Evolutionary conservation across 768 basidiomycete species (phyloP).

Genomic region (Neoboletus subvelutipes): DNA sequence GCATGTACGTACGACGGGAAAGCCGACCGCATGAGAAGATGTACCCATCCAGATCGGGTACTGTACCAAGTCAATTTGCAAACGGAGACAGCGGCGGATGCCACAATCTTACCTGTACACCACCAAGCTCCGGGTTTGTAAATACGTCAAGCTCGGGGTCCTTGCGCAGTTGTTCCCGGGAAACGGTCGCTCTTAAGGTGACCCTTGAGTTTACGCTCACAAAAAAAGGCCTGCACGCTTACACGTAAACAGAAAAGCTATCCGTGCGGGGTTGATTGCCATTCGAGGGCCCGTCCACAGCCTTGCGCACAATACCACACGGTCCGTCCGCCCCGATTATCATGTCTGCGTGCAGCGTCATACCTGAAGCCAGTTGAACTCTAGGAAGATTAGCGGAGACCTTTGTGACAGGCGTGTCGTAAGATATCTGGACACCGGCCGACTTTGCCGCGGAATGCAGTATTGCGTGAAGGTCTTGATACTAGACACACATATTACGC

Average conservation of each 20-base stretch:
- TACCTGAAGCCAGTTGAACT: conserved; percentile 42
- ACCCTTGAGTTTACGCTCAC: conserved; percentile 1
- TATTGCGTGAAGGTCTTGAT: conserved; percentile 50
- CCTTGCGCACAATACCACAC: conserved; percentile 37
- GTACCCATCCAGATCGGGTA: conserved; percentile 24
- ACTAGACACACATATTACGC: conserved; percentile 32
- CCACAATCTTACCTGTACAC: conserved; percentile 10
- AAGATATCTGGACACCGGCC: conserved; percentile 47
- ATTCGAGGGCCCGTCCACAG: conserved; percentile 33
- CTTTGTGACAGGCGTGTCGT: conserved; percentile 35
- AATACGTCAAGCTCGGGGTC: conserved; percentile 39
- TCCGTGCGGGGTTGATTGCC: conserved; percentile 18
- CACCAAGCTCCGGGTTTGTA: conserved; percentile 13
- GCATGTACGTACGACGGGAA: conserved; percentile 15
- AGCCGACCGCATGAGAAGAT: conserved; percentile 13
- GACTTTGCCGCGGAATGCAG: conserved; percentile 45
- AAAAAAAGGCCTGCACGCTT: conserved; percentile 13
- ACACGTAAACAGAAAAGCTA: conserved; percentile 44
- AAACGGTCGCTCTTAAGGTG: conserved; percentile 37
- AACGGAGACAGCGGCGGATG: not conserved
- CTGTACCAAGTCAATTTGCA: conserved; percentile 1
- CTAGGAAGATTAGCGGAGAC: conserved; percentile 31
- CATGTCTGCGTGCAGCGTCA: conserved; percentile 45
- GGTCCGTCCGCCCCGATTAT: conserved; percentile 60
- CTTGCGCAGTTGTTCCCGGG: conserved; percentile 38